Evolutionary conservation across 768 basidiomycete genomes (phyloP), one percentile per base, ranked within the genome.

Genomic region (Rhodotorula graminis): DNA sequence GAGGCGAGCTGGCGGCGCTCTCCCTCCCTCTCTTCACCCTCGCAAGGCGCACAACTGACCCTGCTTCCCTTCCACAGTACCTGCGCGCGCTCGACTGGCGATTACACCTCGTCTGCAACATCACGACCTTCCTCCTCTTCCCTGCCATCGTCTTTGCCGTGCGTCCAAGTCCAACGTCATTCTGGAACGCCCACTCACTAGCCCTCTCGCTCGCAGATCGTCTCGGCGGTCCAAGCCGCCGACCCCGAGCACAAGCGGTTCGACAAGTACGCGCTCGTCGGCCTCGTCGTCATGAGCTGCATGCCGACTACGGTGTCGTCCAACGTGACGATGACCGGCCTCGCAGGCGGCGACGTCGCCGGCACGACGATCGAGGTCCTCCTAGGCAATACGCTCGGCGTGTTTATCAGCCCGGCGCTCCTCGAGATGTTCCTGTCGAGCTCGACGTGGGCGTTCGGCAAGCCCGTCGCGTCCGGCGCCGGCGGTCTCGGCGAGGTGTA

Each of bases 271-370:
- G 76, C 78, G 2, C 55, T 80, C 11, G 72, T 80, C 31, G 80
- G 80, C 0, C 72, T 81, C 67, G 64, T 78, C 50, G 78, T 79
- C 21, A 77, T 79, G 64, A 79, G 75, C 8, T 56, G 47, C 42
- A 46, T 44, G 53, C 57, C 56, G 19, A 57, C 56, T 4, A 40
- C 50, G 27, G 15, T 63, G n/a, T 68, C 68, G 25, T 74, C 71
- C 10, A 81, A 81, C 67, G 80, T 81, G 21, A 78, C 78, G 55
- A 80, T 81, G 79, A 81, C 80, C 0, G 71, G 77, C 0, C 76
- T 78, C 37, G 80, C 79, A 0, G 79, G 79, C 8, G 80, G 80
- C 7, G 79, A 80, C 42, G 75, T 77, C n/a, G 75, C 78, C 0
- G 80, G 80, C 1, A 77, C 80, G 1, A 80, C 80, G 40, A 75